Base-by-base conservation (phyloP, 352 stramenopile species). In the Phytophthora tubulina region DNA sequence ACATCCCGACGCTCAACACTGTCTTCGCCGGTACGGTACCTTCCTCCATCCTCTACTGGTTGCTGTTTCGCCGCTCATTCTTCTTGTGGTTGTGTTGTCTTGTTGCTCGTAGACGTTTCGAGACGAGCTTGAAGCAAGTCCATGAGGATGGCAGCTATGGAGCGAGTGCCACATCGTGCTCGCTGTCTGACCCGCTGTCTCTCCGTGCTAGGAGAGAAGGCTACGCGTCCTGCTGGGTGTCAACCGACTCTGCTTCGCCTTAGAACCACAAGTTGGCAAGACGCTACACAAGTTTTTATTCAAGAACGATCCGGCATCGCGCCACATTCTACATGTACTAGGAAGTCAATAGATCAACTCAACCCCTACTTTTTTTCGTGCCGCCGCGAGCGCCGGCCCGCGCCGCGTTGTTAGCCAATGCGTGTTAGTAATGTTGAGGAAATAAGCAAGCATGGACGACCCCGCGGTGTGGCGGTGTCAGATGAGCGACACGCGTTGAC, bases 21-120 rank as follows among this genome's bases (percentile, higher is more conserved):
- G 87, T 96, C 33, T 96, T 96, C 71, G 80, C 75, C 13, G 85
- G 88, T 94, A 79, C 35, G 72, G 35, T 17, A 38, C 15, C 38
- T 14, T 49, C 32, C 10, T 52, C 36, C 30, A 27, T 9, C 31
- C 13, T 62, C n/a, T 33, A 21, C 33, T 44, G 15, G 14, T 51
- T 27, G 45, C 30, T 14, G 39, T 60, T 27, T 69, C 14, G 38
- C 10, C 46, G 53, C 45, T 62, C 33, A 70, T 75, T 66, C 17
- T 67, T 76, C 30, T 72, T 11, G 45, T 63, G 65, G 15, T 65
- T 70, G 39, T 70, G 64, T 63, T 75, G 53, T 66, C 7, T n/a
- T 51, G 36, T 63, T 67, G 54, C 54, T 72, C n/a, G 48, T 56
- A 82, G 76, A 80, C 58, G 73, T 81, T 45, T 63, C 60, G 63